Evolutionary conservation across 177 flowering plant species (phyloP).

Genomic region (Telopea speciosissima): DNA sequence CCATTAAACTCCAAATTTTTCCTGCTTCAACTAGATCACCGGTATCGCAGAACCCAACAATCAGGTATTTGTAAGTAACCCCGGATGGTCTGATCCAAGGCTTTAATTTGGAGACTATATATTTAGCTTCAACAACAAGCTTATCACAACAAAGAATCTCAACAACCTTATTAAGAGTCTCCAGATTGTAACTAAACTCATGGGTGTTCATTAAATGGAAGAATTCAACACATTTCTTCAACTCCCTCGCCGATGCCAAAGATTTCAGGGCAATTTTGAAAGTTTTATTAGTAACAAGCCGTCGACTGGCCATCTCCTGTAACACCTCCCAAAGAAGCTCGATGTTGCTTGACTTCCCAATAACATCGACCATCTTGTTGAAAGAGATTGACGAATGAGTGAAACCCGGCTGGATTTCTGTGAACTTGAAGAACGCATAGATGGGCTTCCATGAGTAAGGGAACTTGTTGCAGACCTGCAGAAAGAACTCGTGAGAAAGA

Average conservation of each 20-base stretch:
- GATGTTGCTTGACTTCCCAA: constrained; percentile 57
- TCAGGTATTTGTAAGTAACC: constrained; percentile 49
- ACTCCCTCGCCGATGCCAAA: constrained; percentile 63
- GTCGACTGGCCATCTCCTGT: constrained; percentile 33
- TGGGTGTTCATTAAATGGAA: constrained; percentile 65
- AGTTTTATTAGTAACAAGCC: constrained; percentile 48
- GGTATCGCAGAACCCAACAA: constrained; percentile 64
- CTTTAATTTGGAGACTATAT: constrained; percentile 49
- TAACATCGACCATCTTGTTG: constrained; percentile 65
- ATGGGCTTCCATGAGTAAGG: constrained; percentile 79
- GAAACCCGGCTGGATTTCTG: constrained; percentile 40
- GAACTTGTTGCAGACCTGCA: constrained; percentile 85
- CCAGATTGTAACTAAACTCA: constrained; percentile 45
- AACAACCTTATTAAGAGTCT: constrained; percentile 51
- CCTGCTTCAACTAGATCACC: constrained; percentile 77
- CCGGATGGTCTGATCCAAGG: constrained; percentile 45
- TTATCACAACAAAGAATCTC: constrained; percentile 39
- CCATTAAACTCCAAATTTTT: constrained; percentile 76
- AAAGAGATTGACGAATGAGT: constrained; percentile 51
- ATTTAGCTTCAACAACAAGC: constrained; percentile 73
- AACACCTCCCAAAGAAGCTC: constrained; percentile 60
- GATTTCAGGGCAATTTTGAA: constrained; percentile 48
- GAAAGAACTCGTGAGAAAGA: constrained; percentile 40
- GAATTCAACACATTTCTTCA: constrained; percentile 73
- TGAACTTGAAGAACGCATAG: constrained; percentile 54